Percentiles rank a stretch among this genome's conserved stretches.
Evolutionary conservation across 148 eudicot species (phyloP).

Genomic region (Rhododendron mucronatum): DNA sequence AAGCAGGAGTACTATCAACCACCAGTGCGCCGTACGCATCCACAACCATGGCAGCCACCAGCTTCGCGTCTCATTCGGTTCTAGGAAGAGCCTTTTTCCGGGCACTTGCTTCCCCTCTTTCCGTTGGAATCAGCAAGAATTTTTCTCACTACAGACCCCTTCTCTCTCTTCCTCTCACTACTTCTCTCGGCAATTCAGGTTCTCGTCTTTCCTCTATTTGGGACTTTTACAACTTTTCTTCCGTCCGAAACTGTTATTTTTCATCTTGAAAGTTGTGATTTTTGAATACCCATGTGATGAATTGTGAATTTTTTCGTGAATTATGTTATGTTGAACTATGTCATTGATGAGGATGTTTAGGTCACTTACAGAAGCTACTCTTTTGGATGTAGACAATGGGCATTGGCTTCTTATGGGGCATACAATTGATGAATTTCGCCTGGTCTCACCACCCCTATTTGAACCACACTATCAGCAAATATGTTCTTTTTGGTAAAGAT

Average conservation of each 20-base stretch:
- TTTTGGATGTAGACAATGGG: background rate
- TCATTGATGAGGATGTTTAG: background rate
- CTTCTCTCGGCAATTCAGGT: conserved; percentile 22
- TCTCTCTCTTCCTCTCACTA: conserved; percentile 10
- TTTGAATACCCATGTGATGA: conserved; percentile 1
- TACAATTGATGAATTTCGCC: background rate
- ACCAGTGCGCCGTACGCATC: background rate
- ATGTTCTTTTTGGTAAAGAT: background rate
- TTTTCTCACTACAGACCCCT: background rate
- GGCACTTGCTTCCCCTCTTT: conserved; percentile 1
- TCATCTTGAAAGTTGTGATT: background rate
- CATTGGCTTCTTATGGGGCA: background rate
- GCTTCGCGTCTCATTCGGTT: conserved; percentile 15
- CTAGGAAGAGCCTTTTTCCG: conserved; percentile 13
- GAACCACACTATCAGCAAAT: background rate
- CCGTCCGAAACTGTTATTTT: background rate
- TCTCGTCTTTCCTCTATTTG: background rate
- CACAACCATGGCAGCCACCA: conserved; percentile 21
- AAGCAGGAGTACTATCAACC: too few species aligned
- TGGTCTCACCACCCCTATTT: background rate
- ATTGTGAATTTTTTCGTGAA: background rate
- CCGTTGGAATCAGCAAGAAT: background rate
- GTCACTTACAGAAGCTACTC: background rate
- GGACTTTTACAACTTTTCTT: background rate
- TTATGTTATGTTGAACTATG: background rate